Conservation (phyloP, 768 basidiomycete genomes). For the Suillus paluster region DNA sequence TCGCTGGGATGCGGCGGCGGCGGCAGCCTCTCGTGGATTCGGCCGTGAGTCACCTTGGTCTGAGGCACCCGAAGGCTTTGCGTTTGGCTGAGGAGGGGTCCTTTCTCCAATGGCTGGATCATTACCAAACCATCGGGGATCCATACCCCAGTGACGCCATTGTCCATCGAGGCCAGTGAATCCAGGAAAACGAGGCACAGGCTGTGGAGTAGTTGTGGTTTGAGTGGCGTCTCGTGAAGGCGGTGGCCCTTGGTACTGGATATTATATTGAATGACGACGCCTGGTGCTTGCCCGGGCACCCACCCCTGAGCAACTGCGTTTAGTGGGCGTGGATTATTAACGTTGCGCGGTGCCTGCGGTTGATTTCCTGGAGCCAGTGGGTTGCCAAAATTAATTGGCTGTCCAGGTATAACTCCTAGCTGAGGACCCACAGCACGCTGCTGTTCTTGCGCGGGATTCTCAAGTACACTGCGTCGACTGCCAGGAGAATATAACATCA, state of each 20-base stretch:
- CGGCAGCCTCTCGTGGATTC: constrained; percentile 59
- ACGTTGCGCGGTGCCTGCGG: constrained; percentile 46
- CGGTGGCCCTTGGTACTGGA: constrained; percentile 54
- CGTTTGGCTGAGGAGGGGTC: not conserved
- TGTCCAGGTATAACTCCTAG: constrained; percentile 37
- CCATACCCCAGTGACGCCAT: constrained; percentile 69
- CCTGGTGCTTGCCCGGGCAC: constrained; percentile 44
- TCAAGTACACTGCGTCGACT: constrained; percentile 84
- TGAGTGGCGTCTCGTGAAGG: constrained; percentile 14
- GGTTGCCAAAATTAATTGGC: constrained; percentile 33
- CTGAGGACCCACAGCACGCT: constrained; percentile 28
- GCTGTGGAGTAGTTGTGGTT: constrained; percentile 37
- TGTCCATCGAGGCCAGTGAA: constrained; percentile 65
- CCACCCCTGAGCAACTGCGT: constrained; percentile 39
- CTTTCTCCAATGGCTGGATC: constrained; percentile 13
- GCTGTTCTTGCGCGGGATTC: constrained; percentile 38
- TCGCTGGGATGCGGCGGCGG: constrained; percentile 68
- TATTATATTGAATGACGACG: constrained; percentile 66
- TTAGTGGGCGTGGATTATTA: constrained; percentile 43
- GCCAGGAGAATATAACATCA: constrained; percentile 12
- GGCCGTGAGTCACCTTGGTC: constrained; percentile 16
- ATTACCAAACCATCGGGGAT: constrained; percentile 33
- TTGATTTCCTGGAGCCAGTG: constrained; percentile 21
- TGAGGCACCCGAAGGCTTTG: constrained; percentile 4
- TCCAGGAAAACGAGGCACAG: constrained; percentile 60